Evolutionary conservation across 805 yeast species (phyloP).

Genomic region (Candida nemodendra): DNA sequence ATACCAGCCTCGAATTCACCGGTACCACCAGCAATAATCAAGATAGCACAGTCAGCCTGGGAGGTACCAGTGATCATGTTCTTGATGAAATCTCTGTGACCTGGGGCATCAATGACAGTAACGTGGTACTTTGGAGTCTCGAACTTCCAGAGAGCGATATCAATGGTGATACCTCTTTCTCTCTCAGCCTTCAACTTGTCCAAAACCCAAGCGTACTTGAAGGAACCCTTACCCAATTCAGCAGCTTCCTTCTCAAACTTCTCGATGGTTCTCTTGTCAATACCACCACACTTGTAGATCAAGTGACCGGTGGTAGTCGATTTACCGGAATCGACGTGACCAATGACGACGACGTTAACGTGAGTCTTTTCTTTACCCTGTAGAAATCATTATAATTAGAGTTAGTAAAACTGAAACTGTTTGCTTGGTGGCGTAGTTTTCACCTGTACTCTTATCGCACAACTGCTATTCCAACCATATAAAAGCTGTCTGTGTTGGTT

Average conservation of each 20-base stretch:
- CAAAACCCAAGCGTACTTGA: constrained; percentile 97
- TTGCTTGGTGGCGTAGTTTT: background rate
- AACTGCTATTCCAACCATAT: too few species aligned
- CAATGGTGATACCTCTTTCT: constrained; percentile 96
- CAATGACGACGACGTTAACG: constrained; percentile 99
- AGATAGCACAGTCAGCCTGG: constrained; percentile 90
- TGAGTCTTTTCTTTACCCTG: constrained; percentile 95
- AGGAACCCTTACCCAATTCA: constrained; percentile 95
- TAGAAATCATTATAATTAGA: too few species aligned
- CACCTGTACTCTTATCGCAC: background rate
- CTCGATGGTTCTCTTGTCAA: constrained; percentile 97
- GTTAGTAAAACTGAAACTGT: constrained; percentile 4
- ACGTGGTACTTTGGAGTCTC: constrained; percentile 88
- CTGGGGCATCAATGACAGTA: constrained; percentile 93
- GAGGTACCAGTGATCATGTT: constrained; percentile 95
- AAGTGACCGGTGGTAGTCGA: constrained; percentile 99
- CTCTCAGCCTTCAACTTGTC: constrained; percentile 96
- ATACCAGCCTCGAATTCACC: constrained; percentile 97
- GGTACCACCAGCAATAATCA: constrained; percentile 87
- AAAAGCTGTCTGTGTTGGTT: too few species aligned
- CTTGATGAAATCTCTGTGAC: constrained; percentile 96
- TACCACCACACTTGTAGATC: constrained; percentile 99
- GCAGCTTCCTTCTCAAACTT: constrained; percentile 98
- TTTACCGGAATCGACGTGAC: constrained; percentile 99
- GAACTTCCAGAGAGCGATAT: constrained; percentile 90